Base-by-base conservation (phyloP, 768 basidiomycete genomes). In the Holtermannia corniformis region DNA sequence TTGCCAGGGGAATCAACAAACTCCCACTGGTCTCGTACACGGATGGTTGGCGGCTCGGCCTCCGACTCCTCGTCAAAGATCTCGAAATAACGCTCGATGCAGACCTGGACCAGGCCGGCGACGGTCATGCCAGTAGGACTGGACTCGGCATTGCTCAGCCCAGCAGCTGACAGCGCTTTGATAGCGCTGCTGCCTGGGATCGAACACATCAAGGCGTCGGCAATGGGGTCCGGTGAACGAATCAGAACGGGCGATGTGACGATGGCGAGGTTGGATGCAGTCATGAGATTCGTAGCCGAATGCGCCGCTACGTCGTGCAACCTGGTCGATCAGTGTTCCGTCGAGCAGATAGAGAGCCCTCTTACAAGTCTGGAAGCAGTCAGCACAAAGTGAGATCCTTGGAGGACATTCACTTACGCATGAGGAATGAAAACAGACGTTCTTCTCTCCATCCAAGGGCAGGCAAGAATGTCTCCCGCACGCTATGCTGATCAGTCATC, bases 141-240 rank as follows among this genome's bases (percentile, higher is more conserved):
- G 7, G 32, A 7, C 16, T 37, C 32, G 16, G 10, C 32, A 7
- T 37, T 37, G 32, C 32, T 37, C 32, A 37, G 32, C 32, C 32
- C 32, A 4, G 55, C 69, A 23, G 51, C 51, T 4, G 67, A 64
- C 27, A 71, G 44, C 0, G 48, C 47, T 49, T 57, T 61, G 32
- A 37, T 37, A 16, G 32, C 16, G 10, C 32, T 16, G 32, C 32
- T 37, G 7, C 56, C 53, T 3, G 62, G 58, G 21, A 46, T 54
- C 28, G 62, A 42, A 41, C 66, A 68, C 49, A 68, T 47, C 27
- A 54, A 48, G 11, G 60, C 58, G 28, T 68, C 66, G 46, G 63
- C 58, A 5, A 68, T 46, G 0, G 61, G 53, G 52, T 68, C 57
- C 4, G 54, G 44, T n/a, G 59, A 57, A 13, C 41, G 21, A 19